Evolutionary conservation across 768 basidiomycete species (phyloP).

Genomic region (Suillus bovinus): DNA sequence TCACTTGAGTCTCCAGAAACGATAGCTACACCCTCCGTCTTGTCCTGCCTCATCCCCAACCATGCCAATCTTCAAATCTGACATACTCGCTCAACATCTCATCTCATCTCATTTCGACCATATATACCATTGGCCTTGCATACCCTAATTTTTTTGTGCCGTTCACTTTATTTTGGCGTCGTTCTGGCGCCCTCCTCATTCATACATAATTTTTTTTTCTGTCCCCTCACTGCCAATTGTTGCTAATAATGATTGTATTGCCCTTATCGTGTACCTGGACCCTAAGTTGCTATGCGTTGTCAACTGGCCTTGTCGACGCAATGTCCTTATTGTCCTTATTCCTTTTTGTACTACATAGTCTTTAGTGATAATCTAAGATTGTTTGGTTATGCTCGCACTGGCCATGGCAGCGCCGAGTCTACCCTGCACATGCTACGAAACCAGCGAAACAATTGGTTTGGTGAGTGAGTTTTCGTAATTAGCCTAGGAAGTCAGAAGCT

Average conservation of each 20-base stretch:
- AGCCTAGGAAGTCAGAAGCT: neutral
- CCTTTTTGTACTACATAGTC: neutral
- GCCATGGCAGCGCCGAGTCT: neutral
- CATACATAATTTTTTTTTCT: neutral
- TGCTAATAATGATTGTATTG: neutral
- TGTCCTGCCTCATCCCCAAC: no score
- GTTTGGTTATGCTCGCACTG: neutral
- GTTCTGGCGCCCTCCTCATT: neutral
- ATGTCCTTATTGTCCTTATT: neutral
- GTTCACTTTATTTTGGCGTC: neutral
- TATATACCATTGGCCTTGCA: neutral
- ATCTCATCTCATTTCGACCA: no score
- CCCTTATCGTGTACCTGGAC: neutral
- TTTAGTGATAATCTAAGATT: neutral
- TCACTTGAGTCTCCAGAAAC: neutral
- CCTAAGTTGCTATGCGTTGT: neutral
- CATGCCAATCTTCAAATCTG: no score
- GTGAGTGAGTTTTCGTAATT: neutral
- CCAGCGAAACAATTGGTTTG: neutral
- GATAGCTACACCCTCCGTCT: no score
- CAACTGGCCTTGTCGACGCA: neutral
- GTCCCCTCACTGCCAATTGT: neutral
- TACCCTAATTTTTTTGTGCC: constrained; percentile 8
- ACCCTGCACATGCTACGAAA: neutral
- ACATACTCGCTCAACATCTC: no score